Evolutionary conservation across 768 basidiomycete species (phyloP).

Genomic region (Nidularia pulvinata): DNA sequence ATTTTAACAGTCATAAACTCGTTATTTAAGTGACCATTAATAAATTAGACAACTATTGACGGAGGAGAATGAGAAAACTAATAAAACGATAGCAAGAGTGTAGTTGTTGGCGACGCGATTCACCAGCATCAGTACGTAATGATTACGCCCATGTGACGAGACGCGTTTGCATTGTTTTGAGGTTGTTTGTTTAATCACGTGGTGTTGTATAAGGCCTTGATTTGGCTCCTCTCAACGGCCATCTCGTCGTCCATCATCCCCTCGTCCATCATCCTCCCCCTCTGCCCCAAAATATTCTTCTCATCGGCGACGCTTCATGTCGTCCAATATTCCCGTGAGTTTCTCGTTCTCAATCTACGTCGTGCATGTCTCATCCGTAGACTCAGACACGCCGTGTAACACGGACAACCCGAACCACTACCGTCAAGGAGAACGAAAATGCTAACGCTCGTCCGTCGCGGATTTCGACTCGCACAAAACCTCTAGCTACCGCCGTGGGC

Average conservation of each 20-base stretch:
- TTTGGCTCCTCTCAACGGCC: slow-evolving; percentile 11
- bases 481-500: slow-evolving; percentile 39
- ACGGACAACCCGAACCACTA: slow-evolving; percentile 44
- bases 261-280: slow-evolving; percentile 6
- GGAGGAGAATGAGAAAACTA: no score
- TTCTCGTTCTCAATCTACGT: slow-evolving; percentile 1
- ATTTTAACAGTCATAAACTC: no score
- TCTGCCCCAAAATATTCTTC: slow-evolving; percentile 8
- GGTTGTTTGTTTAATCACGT: slow-evolving; percentile 30
- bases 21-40: no score
- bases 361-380: slow-evolving; percentile 2
- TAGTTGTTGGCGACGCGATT: no score
- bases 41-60: no score
- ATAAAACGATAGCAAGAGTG: no score
- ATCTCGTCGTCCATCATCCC: slow-evolving; percentile 18
- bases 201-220: slow-evolving; percentile 35
- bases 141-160: slow-evolving; percentile 30
- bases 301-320: slow-evolving; percentile 30
- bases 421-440: slow-evolving; percentile 74
- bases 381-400: slow-evolving; percentile 73
- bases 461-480: slow-evolving; percentile 63
- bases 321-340: slow-evolving; percentile 46
- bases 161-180: slow-evolving; percentile 33
- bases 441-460: slow-evolving; percentile 64
- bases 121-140: no score